A percentile compares a stretch with the other conserved stretches of the same genome.
phyloP scores from a whole-genome alignment of 2,329 filamentous ascomycete genomes.

The Paramyrothecium roridum region DNA sequence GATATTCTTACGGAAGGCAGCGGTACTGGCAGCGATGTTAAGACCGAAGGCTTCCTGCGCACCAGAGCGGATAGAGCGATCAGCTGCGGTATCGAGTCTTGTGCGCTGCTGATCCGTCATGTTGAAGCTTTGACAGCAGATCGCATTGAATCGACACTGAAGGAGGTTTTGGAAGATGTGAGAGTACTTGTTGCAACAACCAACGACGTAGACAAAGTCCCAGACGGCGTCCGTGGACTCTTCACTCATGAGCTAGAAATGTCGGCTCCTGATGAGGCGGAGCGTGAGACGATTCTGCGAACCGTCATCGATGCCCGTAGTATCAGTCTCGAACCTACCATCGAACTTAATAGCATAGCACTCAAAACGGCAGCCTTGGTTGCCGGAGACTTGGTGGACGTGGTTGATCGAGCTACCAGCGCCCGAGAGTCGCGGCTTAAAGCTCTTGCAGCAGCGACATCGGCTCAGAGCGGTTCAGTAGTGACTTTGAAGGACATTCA shows the following conservation, averaged over 20 bases:
- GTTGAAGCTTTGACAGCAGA: constrained; percentile 90
- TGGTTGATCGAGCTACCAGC: constrained; percentile 83
- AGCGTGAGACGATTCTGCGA: constrained; percentile 82
- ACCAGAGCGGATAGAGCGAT: constrained; percentile 85
- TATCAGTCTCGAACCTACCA: constrained; percentile 74
- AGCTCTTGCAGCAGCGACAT: constrained; percentile 54
- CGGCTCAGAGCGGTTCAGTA: constrained; percentile 24
- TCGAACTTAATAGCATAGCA: constrained; percentile 81
- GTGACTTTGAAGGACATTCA: constrained; percentile 80
- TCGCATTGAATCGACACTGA: constrained; percentile 80
- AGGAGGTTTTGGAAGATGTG: constrained; percentile 75
- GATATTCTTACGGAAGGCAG: constrained; percentile 88
- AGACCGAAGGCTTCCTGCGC: constrained; percentile 88
- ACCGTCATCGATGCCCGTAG: constrained; percentile 74
- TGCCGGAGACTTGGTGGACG: constrained; percentile 89
- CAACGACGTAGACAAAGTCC: constrained; percentile 90
- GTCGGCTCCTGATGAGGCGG: constrained; percentile 85
- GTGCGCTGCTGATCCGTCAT: constrained; percentile 81
- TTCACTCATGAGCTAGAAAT: constrained; percentile 97
- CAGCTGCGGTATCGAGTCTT: constrained; percentile 80
- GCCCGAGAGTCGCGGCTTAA: constrained; percentile 76
- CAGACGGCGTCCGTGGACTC: constrained; percentile 81
- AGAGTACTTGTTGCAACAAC: constrained; percentile 90
- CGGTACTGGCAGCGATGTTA: constrained; percentile 83
- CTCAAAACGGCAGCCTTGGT: constrained; percentile 95